phyloP scores from a whole-genome alignment of 2,329 filamentous ascomycete species.

The Monilinia fructicola region DNA sequence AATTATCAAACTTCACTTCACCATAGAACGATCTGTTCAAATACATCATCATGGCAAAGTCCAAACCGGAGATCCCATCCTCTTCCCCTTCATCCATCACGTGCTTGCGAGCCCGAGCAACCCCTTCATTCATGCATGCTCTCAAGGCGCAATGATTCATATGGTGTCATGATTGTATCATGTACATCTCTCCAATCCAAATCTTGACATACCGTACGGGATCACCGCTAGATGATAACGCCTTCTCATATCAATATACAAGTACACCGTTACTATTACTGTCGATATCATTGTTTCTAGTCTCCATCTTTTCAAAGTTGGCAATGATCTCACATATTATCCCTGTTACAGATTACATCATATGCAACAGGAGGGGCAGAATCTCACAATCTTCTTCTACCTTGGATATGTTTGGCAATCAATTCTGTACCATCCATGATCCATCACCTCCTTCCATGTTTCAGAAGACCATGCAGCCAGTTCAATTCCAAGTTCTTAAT shows the following conservation, averaged over 20 bases:
- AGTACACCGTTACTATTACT: not conserved
- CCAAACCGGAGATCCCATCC: not conserved
- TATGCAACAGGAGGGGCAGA: not conserved
- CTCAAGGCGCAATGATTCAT: not conserved
- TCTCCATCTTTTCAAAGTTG: not conserved
- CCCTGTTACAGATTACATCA: slow-evolving; percentile 14
- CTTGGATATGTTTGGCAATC: no score
- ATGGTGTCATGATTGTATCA: not conserved
- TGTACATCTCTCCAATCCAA: not conserved
- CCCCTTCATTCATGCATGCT: not conserved
- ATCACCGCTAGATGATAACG: no score
- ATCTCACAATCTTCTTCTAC: not conserved
- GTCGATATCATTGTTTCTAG: not conserved
- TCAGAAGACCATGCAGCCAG: no score
- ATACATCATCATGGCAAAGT: not conserved
- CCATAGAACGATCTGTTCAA: not conserved
- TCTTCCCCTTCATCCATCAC: not conserved
- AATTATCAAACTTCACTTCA: not conserved
- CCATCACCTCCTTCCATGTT: no score
- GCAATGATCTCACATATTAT: slow-evolving; percentile 3
- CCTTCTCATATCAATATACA: not conserved
- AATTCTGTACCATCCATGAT: no score
- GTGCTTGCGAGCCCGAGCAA: not conserved
- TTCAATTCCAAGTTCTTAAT: no score
- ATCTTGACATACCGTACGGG: not conserved